Conservation (phyloP, 352 stramenopile genomes). For the Globisporangium nunn region DNA sequence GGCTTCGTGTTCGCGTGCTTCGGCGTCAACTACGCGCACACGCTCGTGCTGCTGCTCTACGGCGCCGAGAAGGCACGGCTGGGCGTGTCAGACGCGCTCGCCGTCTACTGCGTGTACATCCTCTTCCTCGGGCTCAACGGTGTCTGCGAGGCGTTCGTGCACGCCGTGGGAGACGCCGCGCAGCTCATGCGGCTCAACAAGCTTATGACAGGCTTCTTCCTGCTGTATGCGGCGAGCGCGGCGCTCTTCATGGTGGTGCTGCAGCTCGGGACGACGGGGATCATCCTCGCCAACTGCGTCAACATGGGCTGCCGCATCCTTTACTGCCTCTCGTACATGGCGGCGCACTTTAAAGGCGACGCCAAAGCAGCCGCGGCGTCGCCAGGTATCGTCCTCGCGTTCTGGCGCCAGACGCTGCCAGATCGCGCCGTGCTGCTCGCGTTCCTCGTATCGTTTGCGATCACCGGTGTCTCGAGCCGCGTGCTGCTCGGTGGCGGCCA, state of each 20-base stretch:
- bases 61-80: constrained; percentile 57
- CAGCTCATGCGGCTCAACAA: constrained; percentile 80
- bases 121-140: constrained; percentile 94
- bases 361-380: neutral
- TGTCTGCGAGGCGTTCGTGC: constrained; percentile 95
- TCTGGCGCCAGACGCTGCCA: constrained; percentile 47
- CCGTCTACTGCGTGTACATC: constrained; percentile 92
- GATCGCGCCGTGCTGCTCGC: constrained; percentile 39
- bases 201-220: constrained; percentile 75
- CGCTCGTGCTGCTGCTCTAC: constrained; percentile 75
- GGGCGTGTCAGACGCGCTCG: constrained; percentile 47
- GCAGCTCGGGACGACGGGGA: constrained; percentile 48
- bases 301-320: constrained; percentile 83
- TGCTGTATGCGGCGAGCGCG: constrained; percentile 54
- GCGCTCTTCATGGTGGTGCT: constrained; percentile 61
- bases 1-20: constrained; percentile 84
- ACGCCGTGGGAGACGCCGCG: constrained; percentile 68
- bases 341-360: constrained; percentile 34
- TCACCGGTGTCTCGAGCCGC: constrained; percentile 31
- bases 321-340: constrained; percentile 74
- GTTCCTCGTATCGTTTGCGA: constrained; percentile 30
- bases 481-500: constrained; percentile 21
- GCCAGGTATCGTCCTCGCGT: constrained; percentile 14
- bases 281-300: constrained; percentile 84
- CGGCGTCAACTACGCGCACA: constrained; percentile 73